phyloP scores from a whole-genome alignment of 352 stramenopile genomes.

The Phytopythium aichiense region DNA sequence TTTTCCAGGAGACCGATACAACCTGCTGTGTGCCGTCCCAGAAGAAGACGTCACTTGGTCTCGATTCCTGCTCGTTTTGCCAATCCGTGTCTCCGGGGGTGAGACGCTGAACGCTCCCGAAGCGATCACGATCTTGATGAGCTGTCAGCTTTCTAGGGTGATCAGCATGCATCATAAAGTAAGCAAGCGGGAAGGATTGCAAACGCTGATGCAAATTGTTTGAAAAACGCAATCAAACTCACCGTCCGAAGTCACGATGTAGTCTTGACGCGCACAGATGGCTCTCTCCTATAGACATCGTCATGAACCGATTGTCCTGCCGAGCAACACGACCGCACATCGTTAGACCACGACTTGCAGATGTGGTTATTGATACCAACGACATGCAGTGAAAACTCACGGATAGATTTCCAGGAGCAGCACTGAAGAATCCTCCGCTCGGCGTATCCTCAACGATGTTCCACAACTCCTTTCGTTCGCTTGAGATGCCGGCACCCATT shows the following conservation, averaged over 20 bases:
- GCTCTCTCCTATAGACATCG: neutral
- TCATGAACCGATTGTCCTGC: constrained; percentile 8
- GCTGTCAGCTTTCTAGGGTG: neutral
- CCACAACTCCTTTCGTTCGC: constrained; percentile 25
- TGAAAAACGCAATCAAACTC: neutral
- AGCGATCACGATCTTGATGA: neutral
- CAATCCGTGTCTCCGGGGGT: neutral
- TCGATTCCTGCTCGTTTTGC: neutral
- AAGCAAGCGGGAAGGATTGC: neutral
- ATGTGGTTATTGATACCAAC: neutral
- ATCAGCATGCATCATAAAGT: neutral
- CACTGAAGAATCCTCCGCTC: neutral
- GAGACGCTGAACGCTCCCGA: neutral
- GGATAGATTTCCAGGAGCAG: neutral
- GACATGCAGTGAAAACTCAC: neutral
- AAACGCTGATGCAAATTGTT: neutral
- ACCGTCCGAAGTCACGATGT: neutral
- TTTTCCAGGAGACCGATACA: constrained; percentile 7
- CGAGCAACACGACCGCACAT: neutral
- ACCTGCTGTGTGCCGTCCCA: constrained; percentile 29
- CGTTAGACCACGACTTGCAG: neutral
- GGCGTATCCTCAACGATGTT: neutral
- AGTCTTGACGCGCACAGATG: neutral
- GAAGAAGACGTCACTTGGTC: constrained; percentile 23
- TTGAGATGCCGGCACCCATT: constrained; percentile 26